Base-by-base conservation (phyloP, 1,139 yeast species). In the Pichia sp. region DNA sequence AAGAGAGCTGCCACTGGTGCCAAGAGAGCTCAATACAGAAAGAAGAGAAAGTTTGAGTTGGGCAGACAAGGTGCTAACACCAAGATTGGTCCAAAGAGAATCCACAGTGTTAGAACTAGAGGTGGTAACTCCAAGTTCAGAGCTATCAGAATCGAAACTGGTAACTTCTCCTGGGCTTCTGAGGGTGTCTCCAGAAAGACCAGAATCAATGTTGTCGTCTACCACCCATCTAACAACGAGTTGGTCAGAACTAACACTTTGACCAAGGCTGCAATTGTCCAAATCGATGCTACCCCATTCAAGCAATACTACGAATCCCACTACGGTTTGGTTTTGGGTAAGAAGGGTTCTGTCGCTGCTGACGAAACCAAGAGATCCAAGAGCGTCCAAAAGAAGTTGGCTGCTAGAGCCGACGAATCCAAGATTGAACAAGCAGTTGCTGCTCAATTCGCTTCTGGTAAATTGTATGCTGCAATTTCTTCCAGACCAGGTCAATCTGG, bases 401-500 rank as follows among this genome's bases (percentile, higher is more conserved):
- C 96, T 74, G 73, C 95, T 63, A 89, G 98, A 84, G 82, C 96
- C 71, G 79, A 82, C 65, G 73, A 78, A 63, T 85, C 98, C 69
- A 81, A 84, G 79, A 80, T 90, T 70, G 97, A 91, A 80, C 74
- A 81, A 66, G 84, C 96, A 71, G 93, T 93, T 68, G 95, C 90
- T 73, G 73, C 91, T 70, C 99, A 93, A 83, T 93, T 93, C 85
- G 85, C 85, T 76, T 90, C 98, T 67, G 98, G 98, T 85, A 90
- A 95, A 82, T 86, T 93, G 72, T 93, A 93, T 83, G 99, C 99
- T 76, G 85, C 84, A 76, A 90, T 93, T 74, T 90, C 99, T 68
- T 93, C 99, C 58, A 91, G 99, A 85, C 99, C 99, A 76, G 99
- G 99, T 79, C 99, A 93, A 85, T 87, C 96, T 67, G 99, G 99